Base-by-base conservation (phyloP, 768 basidiomycete genomes). In the Amyloporia xantha region DNA sequence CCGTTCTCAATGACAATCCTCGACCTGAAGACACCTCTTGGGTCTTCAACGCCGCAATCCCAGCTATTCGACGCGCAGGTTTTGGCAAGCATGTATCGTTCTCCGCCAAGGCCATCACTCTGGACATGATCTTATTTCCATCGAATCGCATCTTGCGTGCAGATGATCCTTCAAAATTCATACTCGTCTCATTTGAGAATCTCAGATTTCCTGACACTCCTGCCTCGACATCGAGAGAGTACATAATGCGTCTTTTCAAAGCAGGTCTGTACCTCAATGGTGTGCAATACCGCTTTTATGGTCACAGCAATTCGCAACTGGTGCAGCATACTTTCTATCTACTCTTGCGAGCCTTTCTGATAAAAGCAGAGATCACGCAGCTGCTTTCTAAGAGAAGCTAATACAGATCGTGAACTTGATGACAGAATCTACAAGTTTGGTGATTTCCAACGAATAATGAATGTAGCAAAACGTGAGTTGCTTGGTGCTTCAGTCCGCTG, bases 221-320 rank as follows among this genome's bases (percentile, higher is more conserved):
- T 4, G 65, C 77, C 23, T 70, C 67, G 25, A 71, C 68, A 21
- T 72, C 71, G 4, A 63, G 71, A 40, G 81, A 83, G 11, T 85
- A 85, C 54, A 75, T 84, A 38, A 56, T 65, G 17, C 70, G 78
- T 26, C 59, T 84, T 51, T 68, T 84, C 62, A 74, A 72, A 50
- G 65, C 68, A 0, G 83, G 83, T 0, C 49, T 86, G 1, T 75
- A 74, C 55, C 55, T 83, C 55, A 84, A 85, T 52, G 71, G 69
- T 1, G 61, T 72, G 0, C 77, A 83, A 53, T 83, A 84, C 59
- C 76, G 82, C 2, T 85, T 84, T 59, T 84, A 82, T 50, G 78
- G 79, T 48, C 83, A 86, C 50, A 83, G 83, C 36, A 83, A 84
- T 57, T 84, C 81, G 51, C 83, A 86, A 53, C 56, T 84, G 59